These are phyloP conservation scores for Lentinula aciculospora DNA, from an alignment of 768 basidiomycete species.

Conservation along the genomic window DNA sequence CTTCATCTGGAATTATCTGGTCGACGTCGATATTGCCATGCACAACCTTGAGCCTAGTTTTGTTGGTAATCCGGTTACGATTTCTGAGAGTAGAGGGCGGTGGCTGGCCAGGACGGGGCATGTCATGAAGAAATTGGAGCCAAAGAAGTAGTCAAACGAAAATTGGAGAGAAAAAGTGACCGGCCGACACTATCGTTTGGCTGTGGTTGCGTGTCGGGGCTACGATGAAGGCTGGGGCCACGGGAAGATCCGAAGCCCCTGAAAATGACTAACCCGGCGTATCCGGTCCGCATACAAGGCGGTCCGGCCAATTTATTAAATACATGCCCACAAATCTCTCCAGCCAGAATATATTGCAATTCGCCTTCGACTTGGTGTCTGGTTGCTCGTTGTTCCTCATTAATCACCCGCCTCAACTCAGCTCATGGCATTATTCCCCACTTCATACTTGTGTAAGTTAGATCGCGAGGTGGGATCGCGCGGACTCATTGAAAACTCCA, in stretches of 20 bases:
- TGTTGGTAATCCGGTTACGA: conserved; percentile 89
- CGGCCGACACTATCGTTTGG: neutral
- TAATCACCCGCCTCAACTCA: too few relatives aligned
- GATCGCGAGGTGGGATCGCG: too few relatives aligned
- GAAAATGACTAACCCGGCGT: neutral
- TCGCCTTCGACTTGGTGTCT: too few relatives aligned
- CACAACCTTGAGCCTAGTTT: conserved; percentile 82
- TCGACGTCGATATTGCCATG: conserved; percentile 80
- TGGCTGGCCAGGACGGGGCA: conserved; percentile 6
- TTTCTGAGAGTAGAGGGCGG: conserved; percentile 64
- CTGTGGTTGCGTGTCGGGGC: conserved; percentile 1
- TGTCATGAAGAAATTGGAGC: neutral
- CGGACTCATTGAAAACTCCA: too few relatives aligned
- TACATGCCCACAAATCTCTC: neutral
- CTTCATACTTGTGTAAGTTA: too few relatives aligned
- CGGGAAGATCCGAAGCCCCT: neutral
- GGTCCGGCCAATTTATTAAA: neutral
- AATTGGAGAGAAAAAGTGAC: neutral
- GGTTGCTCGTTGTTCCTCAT: too few relatives aligned
- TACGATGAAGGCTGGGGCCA: neutral
- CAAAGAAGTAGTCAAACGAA: neutral
- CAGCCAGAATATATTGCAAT: too few relatives aligned
- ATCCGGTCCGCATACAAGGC: neutral
- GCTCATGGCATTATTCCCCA: too few relatives aligned
- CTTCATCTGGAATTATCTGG: conserved; percentile 75